These are phyloP conservation scores for Acrodontium crateriforme DNA, from an alignment of 2,329 filamentous ascomycete species.

Conservation along the genomic window DNA sequence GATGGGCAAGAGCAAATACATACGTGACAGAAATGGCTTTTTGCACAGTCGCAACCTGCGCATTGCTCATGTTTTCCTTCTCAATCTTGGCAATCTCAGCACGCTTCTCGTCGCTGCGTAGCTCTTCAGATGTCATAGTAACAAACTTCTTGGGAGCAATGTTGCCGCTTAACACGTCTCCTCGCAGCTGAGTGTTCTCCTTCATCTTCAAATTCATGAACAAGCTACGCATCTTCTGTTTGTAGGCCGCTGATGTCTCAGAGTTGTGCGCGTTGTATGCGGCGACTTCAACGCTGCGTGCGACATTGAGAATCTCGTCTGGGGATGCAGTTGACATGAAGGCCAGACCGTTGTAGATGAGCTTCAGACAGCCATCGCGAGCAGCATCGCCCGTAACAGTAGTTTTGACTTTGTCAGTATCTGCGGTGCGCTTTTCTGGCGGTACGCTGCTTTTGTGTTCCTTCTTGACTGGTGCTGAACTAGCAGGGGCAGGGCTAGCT, in stretches of 20 bases:
- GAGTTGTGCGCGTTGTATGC: conserved; percentile 57
- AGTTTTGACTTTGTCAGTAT: conserved; percentile 65
- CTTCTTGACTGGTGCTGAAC: conserved; percentile 21
- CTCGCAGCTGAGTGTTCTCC: conserved; percentile 64
- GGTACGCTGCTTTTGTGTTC: conserved; percentile 39
- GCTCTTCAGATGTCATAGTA: conserved; percentile 74
- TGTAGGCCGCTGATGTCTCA: conserved; percentile 60
- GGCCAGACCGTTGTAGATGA: conserved; percentile 88
- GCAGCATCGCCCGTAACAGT: conserved; percentile 59
- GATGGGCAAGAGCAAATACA: conserved; percentile 4
- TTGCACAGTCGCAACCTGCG: conserved; percentile 84
- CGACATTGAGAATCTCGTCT: conserved; percentile 51
- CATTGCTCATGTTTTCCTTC: conserved; percentile 92
- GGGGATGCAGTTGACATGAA: conserved; percentile 49
- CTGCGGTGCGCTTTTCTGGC: conserved; percentile 68
- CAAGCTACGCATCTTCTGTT: conserved; percentile 76
- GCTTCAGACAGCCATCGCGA: conserved; percentile 74
- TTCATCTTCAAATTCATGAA: conserved; percentile 93
- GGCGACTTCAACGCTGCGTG: conserved; percentile 63
- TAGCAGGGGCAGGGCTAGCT: conserved; percentile 24
- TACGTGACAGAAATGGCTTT: conserved; percentile 53
- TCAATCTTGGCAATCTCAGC: conserved; percentile 62
- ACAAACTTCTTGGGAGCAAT: conserved; percentile 65
- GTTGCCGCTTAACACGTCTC: conserved; percentile 59
- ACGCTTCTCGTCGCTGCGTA: conserved; percentile 74